Conservation (phyloP, 2,329 filamentous ascomycete species). For the Cryoendolithus antarcticus region DNA sequence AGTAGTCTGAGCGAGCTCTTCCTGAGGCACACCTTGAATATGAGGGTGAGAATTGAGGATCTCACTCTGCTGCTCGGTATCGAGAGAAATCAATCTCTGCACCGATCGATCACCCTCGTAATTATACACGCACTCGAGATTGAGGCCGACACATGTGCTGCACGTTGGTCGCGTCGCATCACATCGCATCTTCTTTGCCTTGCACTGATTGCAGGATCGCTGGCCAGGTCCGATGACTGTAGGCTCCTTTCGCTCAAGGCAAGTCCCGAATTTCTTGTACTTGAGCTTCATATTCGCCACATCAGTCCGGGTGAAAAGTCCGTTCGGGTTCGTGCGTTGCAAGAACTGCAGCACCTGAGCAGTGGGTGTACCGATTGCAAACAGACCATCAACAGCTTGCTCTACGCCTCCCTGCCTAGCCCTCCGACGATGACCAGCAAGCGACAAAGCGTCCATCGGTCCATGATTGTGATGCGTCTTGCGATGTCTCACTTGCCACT, state of each 20-base stretch:
- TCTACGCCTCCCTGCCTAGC: slow-evolving; percentile 19
- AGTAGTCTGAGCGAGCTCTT: too few species aligned
- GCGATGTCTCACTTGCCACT: slow-evolving; percentile 22
- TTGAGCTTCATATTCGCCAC: slow-evolving; percentile 26
- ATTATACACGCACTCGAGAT: too few species aligned
- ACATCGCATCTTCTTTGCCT: slow-evolving; percentile 24
- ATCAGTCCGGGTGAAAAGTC: slow-evolving; percentile 22
- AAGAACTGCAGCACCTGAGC: slow-evolving; percentile 21
- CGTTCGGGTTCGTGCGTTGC: slow-evolving; percentile 20
- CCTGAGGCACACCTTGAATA: too few species aligned
- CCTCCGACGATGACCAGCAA: slow-evolving; percentile 20
- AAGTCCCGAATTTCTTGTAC: slow-evolving; percentile 22
- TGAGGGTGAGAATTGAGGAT: too few species aligned
- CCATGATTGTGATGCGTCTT: slow-evolving; percentile 24
- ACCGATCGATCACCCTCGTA: too few species aligned
- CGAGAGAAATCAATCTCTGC: too few species aligned
- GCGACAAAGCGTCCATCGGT: slow-evolving; percentile 15
- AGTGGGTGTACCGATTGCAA: slow-evolving; percentile 20
- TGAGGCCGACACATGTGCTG: slow-evolving; percentile 25
- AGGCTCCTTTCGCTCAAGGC: slow-evolving; percentile 9
- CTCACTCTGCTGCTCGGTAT: too few species aligned
- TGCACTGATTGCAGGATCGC: slow-evolving; percentile 5
- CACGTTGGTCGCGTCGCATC: slow-evolving; percentile 33
- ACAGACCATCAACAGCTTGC: slow-evolving; percentile 21
- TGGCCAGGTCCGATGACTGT: slow-evolving; percentile 2